Evolutionary conservation across 2,329 filamentous ascomycete species (phyloP).

Genomic region (Aureobasidium sp.): DNA sequence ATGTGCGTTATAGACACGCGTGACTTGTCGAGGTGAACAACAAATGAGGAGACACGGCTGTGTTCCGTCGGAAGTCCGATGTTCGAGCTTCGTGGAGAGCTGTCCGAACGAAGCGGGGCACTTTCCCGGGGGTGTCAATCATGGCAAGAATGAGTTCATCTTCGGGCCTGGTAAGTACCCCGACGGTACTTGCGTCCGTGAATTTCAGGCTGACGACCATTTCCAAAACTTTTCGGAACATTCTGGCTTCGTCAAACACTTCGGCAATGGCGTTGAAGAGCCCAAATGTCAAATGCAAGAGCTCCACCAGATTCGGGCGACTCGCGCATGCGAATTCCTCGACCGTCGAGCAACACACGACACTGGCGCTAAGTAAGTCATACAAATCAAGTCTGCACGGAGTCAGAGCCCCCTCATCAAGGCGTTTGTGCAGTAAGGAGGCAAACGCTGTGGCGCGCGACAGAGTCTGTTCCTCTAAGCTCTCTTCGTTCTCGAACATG

Average conservation of each 20-base stretch:
- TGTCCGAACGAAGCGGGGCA: conserved; percentile 5
- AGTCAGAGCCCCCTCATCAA: neutral
- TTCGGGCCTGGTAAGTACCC: neutral
- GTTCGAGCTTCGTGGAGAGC: neutral
- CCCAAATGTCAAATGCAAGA: neutral
- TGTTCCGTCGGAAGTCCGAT: neutral
- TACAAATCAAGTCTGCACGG: neutral
- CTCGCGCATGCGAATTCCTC: neutral
- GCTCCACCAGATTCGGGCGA: neutral
- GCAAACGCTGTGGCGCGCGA: neutral
- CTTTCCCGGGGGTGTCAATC: conserved; percentile 2
- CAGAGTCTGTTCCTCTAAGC: neutral
- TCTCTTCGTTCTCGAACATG: conserved; percentile 9
- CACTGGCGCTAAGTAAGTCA: neutral
- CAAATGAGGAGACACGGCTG: neutral
- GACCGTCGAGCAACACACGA: neutral
- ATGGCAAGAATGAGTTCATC: neutral
- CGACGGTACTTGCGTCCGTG: neutral
- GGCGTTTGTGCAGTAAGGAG: neutral
- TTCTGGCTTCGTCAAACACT: neutral
- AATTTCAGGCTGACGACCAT: neutral
- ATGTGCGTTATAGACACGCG: too few relatives aligned
- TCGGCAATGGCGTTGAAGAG: neutral
- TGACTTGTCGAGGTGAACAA: too few relatives aligned
- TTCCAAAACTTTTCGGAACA: neutral